A percentile compares a stretch with the other conserved stretches of the same genome.
phyloP scores from a whole-genome alignment of 1,139 yeast species.

The Citeromyces hawaiiensis region DNA sequence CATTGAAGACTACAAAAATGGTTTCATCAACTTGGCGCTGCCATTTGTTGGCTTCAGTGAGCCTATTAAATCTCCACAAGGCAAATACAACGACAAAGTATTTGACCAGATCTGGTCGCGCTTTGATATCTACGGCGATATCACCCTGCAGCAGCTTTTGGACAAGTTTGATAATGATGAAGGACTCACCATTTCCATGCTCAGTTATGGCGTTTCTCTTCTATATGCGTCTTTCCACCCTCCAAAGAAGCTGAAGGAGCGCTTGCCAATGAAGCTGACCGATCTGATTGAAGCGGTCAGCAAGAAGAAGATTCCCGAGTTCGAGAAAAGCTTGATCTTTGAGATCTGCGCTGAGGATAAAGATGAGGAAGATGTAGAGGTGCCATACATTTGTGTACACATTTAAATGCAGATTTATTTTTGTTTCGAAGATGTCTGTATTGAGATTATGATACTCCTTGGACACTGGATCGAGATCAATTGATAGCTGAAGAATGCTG shows the following conservation, averaged over 20 bases:
- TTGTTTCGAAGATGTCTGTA: too few species aligned
- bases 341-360: conserved; percentile 90
- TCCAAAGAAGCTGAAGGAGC: conserved; percentile 74
- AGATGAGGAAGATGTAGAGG: conserved; percentile 91
- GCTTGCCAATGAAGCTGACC: conserved; percentile 55
- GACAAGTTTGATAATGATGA: conserved; percentile 69
- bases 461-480: background rate
- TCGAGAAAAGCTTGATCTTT: conserved; percentile 63
- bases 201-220: conserved; percentile 81
- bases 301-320: conserved; percentile 70
- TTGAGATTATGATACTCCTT: too few species aligned
- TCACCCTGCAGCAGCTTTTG: conserved; percentile 64
- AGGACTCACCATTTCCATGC: conserved; percentile 80
- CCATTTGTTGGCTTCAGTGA: conserved; percentile 97
- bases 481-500: too few species aligned
- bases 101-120: conserved; percentile 95
- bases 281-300: conserved; percentile 70
- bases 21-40: conserved; percentile 84
- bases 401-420: conserved; percentile 12
- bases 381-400: conserved; percentile 68
- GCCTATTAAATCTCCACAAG: conserved; percentile 78
- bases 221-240: conserved; percentile 92
- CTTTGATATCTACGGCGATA: conserved; percentile 67
- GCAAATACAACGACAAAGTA: conserved; percentile 65
- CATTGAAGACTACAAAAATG: conserved; percentile 86